Evolutionary conservation across 2,329 filamentous ascomycete species (phyloP).

Genomic region (Fusarium devonianum): DNA sequence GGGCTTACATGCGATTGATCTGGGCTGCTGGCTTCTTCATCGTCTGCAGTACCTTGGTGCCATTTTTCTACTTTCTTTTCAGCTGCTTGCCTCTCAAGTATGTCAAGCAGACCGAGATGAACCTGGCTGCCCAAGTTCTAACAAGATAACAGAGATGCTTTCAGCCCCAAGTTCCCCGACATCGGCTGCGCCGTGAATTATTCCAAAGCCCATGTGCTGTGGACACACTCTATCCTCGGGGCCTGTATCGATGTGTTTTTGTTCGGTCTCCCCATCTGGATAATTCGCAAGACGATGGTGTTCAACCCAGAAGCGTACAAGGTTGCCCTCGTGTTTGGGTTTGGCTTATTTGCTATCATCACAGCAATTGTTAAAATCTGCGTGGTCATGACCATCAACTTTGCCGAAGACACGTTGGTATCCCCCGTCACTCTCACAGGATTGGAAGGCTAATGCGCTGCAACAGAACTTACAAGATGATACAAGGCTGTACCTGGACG

Average conservation of each 20-base stretch:
- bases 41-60: no score
- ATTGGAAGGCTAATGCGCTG: background rate
- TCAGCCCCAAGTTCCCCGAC: conserved; percentile 18
- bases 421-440: background rate
- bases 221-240: conserved; percentile 43
- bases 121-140: no score
- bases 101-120: no score
- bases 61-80: no score
- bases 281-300: conserved; percentile 48
- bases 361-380: conserved; percentile 50
- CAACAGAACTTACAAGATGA: conserved; percentile 48
- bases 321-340: conserved; percentile 47
- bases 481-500: conserved; percentile 49
- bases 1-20: no score
- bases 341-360: conserved; percentile 48
- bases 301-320: conserved; percentile 45
- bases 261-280: conserved; percentile 48
- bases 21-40: no score
- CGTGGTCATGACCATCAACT: conserved; percentile 45
- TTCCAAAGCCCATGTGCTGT: conserved; percentile 43
- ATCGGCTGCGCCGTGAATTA: conserved; percentile 28
- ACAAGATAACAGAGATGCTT: conserved; percentile 28
- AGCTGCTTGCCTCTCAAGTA: no score
- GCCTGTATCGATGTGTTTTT: conserved; percentile 47
- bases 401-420: conserved; percentile 44